Conservation (phyloP, 495 filamentous ascomycete genomes). For the Melanomma pulvis-pyrius region DNA sequence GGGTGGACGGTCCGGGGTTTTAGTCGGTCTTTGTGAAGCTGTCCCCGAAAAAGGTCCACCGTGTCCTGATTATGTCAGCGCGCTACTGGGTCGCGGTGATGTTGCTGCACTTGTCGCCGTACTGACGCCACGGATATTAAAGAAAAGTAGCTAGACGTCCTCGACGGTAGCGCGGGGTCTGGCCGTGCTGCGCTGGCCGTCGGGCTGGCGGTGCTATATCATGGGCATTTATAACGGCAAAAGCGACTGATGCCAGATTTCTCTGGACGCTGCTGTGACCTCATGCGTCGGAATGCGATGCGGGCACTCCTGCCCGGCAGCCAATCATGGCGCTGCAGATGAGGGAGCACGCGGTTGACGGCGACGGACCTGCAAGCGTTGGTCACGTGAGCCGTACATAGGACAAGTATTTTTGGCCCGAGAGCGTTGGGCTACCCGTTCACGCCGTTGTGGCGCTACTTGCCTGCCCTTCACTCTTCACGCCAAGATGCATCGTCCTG, state of each 20-base stretch:
- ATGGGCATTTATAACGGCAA: neutral
- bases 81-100: too few species aligned
- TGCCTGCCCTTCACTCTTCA: neutral
- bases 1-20: slow-evolving; percentile 30
- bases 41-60: neutral
- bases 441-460: neutral
- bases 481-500: neutral
- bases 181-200: neutral
- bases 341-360: neutral
- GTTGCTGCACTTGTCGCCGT: too few species aligned
- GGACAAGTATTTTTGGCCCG: slow-evolving; percentile 9
- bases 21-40: slow-evolving; percentile 12
- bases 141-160: neutral
- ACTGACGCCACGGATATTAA: slow-evolving; percentile 20
- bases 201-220: neutral
- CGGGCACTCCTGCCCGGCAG: neutral
- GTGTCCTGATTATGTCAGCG: neutral
- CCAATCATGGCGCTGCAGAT: neutral
- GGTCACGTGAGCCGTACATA: slow-evolving; percentile 15
- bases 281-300: neutral
- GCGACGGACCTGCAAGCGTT: neutral
- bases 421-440: neutral
- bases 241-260: slow-evolving; percentile 13
- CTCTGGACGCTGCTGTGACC: slow-evolving; percentile 2
- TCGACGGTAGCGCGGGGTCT: neutral